Conservation (phyloP, 306 rosid species). For the Arachis hypogaea region DNA sequence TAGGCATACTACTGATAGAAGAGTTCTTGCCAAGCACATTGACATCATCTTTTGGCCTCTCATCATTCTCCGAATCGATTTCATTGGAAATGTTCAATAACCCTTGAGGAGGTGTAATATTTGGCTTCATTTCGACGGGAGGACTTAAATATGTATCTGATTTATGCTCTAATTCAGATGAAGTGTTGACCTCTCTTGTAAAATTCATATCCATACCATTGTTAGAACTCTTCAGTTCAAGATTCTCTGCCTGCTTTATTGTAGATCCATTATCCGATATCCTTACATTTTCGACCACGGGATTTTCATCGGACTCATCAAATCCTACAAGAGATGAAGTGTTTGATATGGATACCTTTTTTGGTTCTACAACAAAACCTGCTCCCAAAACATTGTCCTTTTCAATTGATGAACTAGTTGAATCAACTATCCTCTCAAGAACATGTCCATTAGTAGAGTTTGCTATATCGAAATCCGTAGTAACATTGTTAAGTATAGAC, state of each 20-base stretch:
- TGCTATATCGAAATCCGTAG: conserved; percentile 40
- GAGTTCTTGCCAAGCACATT: conserved; percentile 30
- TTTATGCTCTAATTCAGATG: conserved; percentile 33
- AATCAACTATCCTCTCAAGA: conserved; percentile 32
- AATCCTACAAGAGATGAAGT: conserved; percentile 34
- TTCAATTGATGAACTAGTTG: conserved; percentile 39
- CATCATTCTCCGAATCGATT: conserved; percentile 27
- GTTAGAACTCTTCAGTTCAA: conserved; percentile 36
- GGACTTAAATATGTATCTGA: conserved; percentile 35
- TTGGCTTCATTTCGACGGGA: conserved; percentile 38
- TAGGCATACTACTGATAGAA: conserved; percentile 39
- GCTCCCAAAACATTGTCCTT: conserved; percentile 21
- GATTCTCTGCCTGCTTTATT: conserved; percentile 32
- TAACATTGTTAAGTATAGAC: conserved; percentile 26
- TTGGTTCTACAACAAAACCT: conserved; percentile 34
- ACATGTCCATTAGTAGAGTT: conserved; percentile 37
- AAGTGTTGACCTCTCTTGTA: conserved; percentile 33
- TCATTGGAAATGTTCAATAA: conserved; percentile 35
- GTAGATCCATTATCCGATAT: conserved; percentile 39
- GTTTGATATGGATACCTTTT: conserved; percentile 36
- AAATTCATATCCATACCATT: conserved; percentile 37
- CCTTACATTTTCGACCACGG: conserved; percentile 23
- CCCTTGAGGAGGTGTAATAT: conserved; percentile 26
- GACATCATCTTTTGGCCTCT: conserved; percentile 40
- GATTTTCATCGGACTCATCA: conserved; percentile 43